Evolutionary conservation across 2,329 filamentous ascomycete genomes (phyloP).

Genomic region (Trichoderma endophyticum): DNA sequence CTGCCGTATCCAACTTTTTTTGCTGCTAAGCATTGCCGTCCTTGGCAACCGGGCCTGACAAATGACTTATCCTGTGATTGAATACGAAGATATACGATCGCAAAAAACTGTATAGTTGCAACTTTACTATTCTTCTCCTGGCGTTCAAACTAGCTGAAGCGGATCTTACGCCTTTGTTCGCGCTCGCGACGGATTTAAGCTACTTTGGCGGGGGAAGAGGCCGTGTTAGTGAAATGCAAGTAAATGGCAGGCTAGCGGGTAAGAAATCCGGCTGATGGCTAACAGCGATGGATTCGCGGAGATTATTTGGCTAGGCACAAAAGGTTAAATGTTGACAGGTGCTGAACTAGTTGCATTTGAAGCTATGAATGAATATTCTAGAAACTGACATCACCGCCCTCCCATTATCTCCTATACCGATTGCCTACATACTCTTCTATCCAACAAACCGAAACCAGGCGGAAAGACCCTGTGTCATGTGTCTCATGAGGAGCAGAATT

Average conservation of each 20-base stretch:
- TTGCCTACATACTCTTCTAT: not conserved
- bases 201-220: not conserved
- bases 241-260: not conserved
- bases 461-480: not conserved
- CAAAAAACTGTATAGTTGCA: not conserved
- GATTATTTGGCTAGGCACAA: not conserved
- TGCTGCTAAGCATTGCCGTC: slow-evolving; percentile 7
- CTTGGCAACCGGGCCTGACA: not conserved
- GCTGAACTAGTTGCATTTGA: not conserved
- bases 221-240: not conserved
- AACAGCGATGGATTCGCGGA: not conserved
- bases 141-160: not conserved
- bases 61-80: not conserved
- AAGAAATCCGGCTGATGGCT: not conserved
- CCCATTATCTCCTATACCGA: not conserved
- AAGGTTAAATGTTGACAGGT: not conserved
- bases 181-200: slow-evolving; percentile 7
- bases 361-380: not conserved
- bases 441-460: not conserved
- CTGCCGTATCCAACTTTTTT: not conserved
- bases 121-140: not conserved
- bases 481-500: not conserved
- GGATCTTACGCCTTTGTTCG: not conserved
- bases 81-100: not conserved
- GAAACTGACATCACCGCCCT: not conserved